Conservation (phyloP, 2,329 filamentous ascomycete species). For the Cladosporium sp. region DNA sequence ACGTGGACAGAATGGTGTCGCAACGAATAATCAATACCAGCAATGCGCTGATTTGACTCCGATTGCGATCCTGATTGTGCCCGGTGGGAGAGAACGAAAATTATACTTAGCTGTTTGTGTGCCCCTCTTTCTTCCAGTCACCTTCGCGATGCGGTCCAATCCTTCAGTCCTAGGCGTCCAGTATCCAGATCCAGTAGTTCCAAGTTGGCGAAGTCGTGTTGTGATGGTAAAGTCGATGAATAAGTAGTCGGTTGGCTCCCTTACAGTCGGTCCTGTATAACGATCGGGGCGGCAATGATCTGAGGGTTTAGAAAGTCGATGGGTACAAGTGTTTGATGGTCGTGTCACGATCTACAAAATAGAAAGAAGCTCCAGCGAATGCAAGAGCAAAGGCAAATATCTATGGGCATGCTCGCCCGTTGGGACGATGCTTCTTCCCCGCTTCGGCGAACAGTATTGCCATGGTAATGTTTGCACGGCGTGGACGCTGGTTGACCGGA, state of each 20-base stretch:
- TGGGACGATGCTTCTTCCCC: neutral
- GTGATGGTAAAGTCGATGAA: neutral
- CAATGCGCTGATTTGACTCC: neutral
- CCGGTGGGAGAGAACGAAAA: neutral
- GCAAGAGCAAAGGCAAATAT: slow-evolving; percentile 15
- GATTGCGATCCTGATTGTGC: neutral
- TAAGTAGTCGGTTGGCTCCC: slow-evolving; percentile 7
- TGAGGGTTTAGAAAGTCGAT: slow-evolving; percentile 9
- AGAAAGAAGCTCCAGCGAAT: slow-evolving; percentile 7
- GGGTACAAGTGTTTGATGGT: slow-evolving; percentile 6
- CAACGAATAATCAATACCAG: neutral
- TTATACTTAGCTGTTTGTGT: slow-evolving; percentile 13
- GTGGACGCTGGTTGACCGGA: slow-evolving; percentile 15
- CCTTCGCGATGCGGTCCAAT: neutral
- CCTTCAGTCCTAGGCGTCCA: neutral
- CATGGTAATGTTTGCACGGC: slow-evolving; percentile 13
- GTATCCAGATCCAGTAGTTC: neutral
- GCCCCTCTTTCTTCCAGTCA: neutral
- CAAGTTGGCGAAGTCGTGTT: neutral
- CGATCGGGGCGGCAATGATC: slow-evolving; percentile 6
- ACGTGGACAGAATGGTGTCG: neutral
- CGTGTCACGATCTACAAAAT: slow-evolving; percentile 14
- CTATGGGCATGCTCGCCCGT: slow-evolving; percentile 7
- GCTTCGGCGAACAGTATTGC: neutral
- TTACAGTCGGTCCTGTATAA: slow-evolving; percentile 13